Percentiles rank a stretch among this genome's conserved stretches.
Conservation (phyloP, 2,329 filamentous ascomycete genomes). For the Xylaria sp. region DNA sequence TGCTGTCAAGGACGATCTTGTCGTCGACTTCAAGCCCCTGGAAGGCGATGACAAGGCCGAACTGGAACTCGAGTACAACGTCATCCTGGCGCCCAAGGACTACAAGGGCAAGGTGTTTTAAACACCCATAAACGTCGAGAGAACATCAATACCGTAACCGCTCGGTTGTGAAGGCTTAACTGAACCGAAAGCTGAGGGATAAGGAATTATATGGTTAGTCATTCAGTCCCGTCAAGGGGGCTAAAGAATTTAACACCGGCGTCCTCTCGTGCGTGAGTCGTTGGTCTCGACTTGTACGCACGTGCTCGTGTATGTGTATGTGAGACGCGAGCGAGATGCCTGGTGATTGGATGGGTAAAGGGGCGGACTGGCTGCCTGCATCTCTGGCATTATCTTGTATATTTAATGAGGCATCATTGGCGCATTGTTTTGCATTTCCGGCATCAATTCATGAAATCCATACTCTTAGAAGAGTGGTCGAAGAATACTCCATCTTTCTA, state of each 20-base stretch:
- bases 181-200: constrained; percentile 28
- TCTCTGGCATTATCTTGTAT: constrained; percentile 22
- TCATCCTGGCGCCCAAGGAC: constrained; percentile 57
- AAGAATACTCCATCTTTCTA: neutral
- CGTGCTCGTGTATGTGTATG: constrained; percentile 4
- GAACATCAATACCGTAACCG: constrained; percentile 21
- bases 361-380: neutral
- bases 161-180: constrained; percentile 27
- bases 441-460: constrained; percentile 5
- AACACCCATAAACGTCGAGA: constrained; percentile 10
- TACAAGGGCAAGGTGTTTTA: constrained; percentile 56
- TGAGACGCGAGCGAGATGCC: neutral
- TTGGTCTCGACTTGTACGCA: neutral
- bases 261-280: neutral
- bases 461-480: neutral
- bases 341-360: neutral
- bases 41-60: constrained; percentile 48
- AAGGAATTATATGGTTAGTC: constrained; percentile 4
- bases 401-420: constrained; percentile 24
- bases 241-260: neutral
- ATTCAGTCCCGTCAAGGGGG: neutral
- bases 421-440: neutral
- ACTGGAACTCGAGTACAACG: constrained; percentile 52
- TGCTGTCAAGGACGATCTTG: constrained; percentile 64
- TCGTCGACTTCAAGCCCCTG: constrained; percentile 62